phyloP scores from a whole-genome alignment of 2,329 filamentous ascomycete genomes.

The Phialophora macrospora region DNA sequence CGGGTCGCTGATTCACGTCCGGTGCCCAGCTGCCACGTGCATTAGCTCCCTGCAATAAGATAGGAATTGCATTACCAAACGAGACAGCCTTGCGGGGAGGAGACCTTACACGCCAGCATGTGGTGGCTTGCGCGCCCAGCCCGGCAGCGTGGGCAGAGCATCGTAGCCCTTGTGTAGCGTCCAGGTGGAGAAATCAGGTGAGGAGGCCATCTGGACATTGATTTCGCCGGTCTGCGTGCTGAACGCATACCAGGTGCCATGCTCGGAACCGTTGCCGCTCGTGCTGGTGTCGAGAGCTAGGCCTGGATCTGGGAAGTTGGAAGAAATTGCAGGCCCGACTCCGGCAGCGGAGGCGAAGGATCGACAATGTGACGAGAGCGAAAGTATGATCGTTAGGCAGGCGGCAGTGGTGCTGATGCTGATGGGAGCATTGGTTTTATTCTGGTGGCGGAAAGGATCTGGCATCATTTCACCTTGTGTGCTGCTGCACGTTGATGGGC shows the following conservation, averaged over 20 bases:
- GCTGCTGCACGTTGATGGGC: background rate
- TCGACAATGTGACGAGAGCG: constrained; percentile 11
- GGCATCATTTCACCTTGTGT: background rate
- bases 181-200: constrained; percentile 53
- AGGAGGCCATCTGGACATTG: constrained; percentile 59
- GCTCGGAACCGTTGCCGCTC: background rate
- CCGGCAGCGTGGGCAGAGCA: constrained; percentile 55
- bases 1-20: constrained; percentile 56
- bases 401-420: constrained; percentile 7
- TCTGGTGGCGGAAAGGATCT: background rate
- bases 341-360: constrained; percentile 3
- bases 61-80: background rate
- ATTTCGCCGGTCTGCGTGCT: constrained; percentile 55
- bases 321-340: constrained; percentile 39
- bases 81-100: background rate
- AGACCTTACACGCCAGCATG: constrained; percentile 39
- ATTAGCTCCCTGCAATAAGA: background rate
- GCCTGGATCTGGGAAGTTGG: constrained; percentile 62
- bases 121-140: constrained; percentile 55
- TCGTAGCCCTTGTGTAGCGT: constrained; percentile 56
- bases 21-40: constrained; percentile 57
- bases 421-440: background rate
- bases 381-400: constrained; percentile 5
- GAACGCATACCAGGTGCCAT: constrained; percentile 60
- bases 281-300: constrained; percentile 52